These are phyloP conservation scores for Cyclotella distinguenda DNA, from an alignment of 108 stramenopile genomes.

Conservation along the genomic window DNA sequence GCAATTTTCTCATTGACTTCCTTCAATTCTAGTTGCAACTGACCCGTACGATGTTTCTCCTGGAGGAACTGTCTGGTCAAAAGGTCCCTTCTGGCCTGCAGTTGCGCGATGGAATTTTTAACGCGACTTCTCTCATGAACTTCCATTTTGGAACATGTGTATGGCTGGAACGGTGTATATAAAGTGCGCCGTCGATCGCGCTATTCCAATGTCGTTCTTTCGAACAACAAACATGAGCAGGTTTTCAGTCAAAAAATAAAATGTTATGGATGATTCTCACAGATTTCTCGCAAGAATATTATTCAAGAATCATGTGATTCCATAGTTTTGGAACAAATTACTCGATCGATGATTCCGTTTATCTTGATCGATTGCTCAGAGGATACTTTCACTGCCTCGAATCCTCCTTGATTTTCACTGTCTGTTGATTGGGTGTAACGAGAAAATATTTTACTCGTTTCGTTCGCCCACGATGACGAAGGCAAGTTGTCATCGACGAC, in stretches of 20 bases:
- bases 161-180: background rate
- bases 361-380: background rate
- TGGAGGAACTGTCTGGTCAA: slow-evolving; percentile 51
- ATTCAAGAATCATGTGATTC: background rate
- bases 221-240: background rate
- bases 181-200: background rate
- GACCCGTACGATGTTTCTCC: slow-evolving; percentile 37
- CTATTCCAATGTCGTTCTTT: background rate
- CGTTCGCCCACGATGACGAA: slow-evolving; percentile 4
- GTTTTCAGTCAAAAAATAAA: slow-evolving; percentile 2
- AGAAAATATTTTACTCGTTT: slow-evolving; percentile 1
- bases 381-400: background rate
- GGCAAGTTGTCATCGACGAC: background rate
- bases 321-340: background rate
- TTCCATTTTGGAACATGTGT: background rate
- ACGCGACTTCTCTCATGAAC: slow-evolving; percentile 22
- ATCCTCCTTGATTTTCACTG: background rate
- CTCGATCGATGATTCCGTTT: slow-evolving; percentile 7
- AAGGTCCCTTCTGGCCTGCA: slow-evolving; percentile 51
- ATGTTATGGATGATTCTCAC: slow-evolving; percentile 56
- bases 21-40: slow-evolving; percentile 32
- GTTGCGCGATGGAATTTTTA: slow-evolving; percentile 39
- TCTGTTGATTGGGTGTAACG: background rate
- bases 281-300: slow-evolving; percentile 3
- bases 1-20: slow-evolving; percentile 56